These are phyloP conservation scores for Ilyonectria sp. DNA, from an alignment of 2,329 filamentous ascomycete species.

Conservation along the genomic window DNA sequence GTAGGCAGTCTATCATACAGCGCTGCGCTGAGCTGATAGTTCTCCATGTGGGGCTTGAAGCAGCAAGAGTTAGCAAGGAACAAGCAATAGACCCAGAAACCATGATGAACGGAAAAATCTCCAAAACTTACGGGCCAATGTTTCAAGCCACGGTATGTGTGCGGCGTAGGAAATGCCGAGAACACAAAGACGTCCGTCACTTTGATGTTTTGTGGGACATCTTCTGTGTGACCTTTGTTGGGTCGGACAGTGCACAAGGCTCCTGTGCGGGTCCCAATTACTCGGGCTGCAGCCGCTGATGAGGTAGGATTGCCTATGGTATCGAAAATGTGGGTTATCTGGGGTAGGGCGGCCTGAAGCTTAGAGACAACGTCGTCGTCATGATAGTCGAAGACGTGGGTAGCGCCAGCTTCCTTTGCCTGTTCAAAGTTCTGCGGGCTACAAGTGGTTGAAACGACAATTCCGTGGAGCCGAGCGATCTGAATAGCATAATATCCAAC, in stretches of 20 bases:
- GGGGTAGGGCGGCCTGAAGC: slow-evolving; percentile 50
- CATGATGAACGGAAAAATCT: neutral
- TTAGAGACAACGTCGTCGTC: slow-evolving; percentile 52
- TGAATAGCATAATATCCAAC: slow-evolving; percentile 49
- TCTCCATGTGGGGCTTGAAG: slow-evolving; percentile 30
- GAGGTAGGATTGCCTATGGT: slow-evolving; percentile 57
- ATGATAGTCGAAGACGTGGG: slow-evolving; percentile 58
- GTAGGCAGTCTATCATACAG: slow-evolving; percentile 11
- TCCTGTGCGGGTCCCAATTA: slow-evolving; percentile 42
- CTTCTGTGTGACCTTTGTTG: slow-evolving; percentile 56
- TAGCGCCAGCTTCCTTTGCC: slow-evolving; percentile 50
- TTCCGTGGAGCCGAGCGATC: slow-evolving; percentile 48
- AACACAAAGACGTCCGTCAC: slow-evolving; percentile 61
- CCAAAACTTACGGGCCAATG: slow-evolving; percentile 56
- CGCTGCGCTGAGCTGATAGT: slow-evolving; percentile 30
- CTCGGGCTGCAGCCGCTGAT: slow-evolving; percentile 50
- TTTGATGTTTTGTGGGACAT: slow-evolving; percentile 49
- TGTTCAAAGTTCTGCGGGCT: slow-evolving; percentile 51
- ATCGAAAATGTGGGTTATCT: slow-evolving; percentile 57
- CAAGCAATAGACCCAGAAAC: neutral
- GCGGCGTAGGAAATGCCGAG: slow-evolving; percentile 59
- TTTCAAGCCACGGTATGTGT: slow-evolving; percentile 50
- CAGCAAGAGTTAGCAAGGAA: neutral
- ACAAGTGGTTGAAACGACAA: slow-evolving; percentile 54
- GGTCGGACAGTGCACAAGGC: slow-evolving; percentile 59